These are phyloP conservation scores for Juglanconis juglandina DNA, from an alignment of 2,329 filamentous ascomycete species.

Conservation along the genomic window DNA sequence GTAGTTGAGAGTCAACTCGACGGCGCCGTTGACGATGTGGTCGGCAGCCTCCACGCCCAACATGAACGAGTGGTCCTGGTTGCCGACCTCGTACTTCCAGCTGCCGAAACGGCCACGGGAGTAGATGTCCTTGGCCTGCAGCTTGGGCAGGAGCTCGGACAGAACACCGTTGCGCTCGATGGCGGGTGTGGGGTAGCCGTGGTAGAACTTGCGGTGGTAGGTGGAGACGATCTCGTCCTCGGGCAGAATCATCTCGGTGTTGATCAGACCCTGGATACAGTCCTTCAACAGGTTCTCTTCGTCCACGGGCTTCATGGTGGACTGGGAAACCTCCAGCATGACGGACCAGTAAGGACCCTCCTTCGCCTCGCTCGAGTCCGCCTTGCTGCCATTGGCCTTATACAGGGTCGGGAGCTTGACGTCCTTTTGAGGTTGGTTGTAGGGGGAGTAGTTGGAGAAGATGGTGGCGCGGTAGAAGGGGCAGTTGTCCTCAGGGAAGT, in stretches of 20 bases:
- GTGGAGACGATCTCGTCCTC: conserved; percentile 94
- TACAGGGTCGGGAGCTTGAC: conserved; percentile 84
- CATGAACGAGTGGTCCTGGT: conserved; percentile 99
- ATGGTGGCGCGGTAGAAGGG: conserved; percentile 99
- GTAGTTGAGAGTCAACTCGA: conserved; percentile 93
- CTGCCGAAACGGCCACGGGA: conserved; percentile 95
- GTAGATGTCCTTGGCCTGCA: conserved; percentile 87
- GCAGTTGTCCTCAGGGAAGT: conserved; percentile 98
- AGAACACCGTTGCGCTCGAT: conserved; percentile 95
- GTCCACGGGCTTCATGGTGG: conserved; percentile 90
- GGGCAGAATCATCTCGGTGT: conserved; percentile 92
- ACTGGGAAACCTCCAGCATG: conserved; percentile 98
- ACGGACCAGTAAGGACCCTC: conserved; percentile 98
- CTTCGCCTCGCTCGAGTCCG: conserved; percentile 67
- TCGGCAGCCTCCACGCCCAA: conserved; percentile 90
- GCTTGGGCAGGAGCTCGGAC: conserved; percentile 86
- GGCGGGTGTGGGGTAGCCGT: conserved; percentile 93
- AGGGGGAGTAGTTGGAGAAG: conserved; percentile 99
- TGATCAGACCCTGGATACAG: conserved; percentile 92
- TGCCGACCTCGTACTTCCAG: conserved; percentile 94
- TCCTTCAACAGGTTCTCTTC: conserved; percentile 80
- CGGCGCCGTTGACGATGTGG: conserved; percentile 81
- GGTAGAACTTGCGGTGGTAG: conserved; percentile 96
- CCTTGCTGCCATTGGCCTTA: conserved; percentile 80
- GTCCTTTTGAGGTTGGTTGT: conserved; percentile 86